A percentile compares a stretch with the other conserved stretches of the same genome.
These are phyloP conservation scores for Calonectria crousiana DNA, from an alignment of 2,329 filamentous ascomycete species.

Conservation along the genomic window DNA sequence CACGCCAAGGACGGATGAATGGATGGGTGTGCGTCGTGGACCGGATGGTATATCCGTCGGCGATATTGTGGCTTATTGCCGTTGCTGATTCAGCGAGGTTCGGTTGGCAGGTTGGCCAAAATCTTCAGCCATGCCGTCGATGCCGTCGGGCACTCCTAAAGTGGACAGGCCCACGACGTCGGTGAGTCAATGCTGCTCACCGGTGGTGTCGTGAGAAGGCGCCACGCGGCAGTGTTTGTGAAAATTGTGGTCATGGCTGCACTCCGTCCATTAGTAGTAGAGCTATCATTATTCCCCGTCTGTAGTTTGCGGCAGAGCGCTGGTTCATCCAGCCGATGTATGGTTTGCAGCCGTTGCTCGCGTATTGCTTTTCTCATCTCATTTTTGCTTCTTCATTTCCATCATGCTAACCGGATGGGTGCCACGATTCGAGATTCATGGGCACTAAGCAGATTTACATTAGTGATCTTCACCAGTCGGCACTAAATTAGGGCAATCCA, in stretches of 20 bases:
- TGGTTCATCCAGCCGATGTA: background rate
- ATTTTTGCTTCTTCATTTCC: background rate
- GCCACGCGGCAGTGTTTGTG: background rate
- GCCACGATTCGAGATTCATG: background rate
- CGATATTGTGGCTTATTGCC: background rate
- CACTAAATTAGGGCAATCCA: background rate
- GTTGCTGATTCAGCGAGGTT: background rate
- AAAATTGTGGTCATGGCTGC: background rate
- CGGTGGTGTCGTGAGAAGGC: background rate
- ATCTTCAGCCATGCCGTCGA: background rate
- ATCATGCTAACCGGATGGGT: background rate
- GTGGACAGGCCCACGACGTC: background rate
- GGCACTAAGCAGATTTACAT: background rate
- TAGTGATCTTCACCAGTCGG: background rate
- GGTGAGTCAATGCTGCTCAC: background rate
- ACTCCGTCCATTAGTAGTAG: too few relatives aligned
- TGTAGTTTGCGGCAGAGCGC: background rate
- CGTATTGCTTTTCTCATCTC: background rate
- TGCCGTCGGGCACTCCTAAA: background rate
- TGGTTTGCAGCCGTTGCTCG: background rate
- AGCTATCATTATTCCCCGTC: background rate
- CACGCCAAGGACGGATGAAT: background rate
- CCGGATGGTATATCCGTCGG: background rate
- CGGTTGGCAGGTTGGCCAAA: too few relatives aligned
- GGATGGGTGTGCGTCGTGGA: too few relatives aligned